Base-by-base conservation (phyloP, 768 basidiomycete species). In the Clavulina sp. region DNA sequence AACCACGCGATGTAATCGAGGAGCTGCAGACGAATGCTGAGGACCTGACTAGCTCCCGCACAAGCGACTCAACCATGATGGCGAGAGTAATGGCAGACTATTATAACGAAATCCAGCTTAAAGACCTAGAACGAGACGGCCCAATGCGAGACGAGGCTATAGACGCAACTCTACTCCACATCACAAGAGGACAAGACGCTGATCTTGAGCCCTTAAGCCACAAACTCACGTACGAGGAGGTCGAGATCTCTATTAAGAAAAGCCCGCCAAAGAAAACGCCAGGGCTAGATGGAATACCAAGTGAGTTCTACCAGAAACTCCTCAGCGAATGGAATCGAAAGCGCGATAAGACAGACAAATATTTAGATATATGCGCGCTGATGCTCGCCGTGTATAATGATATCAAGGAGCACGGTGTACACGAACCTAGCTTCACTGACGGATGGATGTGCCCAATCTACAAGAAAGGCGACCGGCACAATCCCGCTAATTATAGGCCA, bases 401-500 rank as follows among this genome's bases (percentile, higher is more conserved):
- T 41, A 18, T 34, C 1, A 0, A 41, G 18, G 36, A n/a, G 5
- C 18, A 38, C 23, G 52, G 29, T 3, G 31, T 19, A 4, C 19
- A 28, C 21, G 36, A 13, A 13, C 36, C 36, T 38, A 21, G 21
- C 13, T 38, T 38, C 36, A 38, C 36, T 13, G 36, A 3, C 28
- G 53, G 53, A 23, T 3, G 47, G n/a, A 53, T 53, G 33, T n/a
- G 24, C 52, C 30, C 44, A 2, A 13, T 52, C 7, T 53, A 29
- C 19, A 53, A 53, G 36, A 53, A 53, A 49, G 33, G 33, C 4
- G 52, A 53, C 24, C 48, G n/a, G 33, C 3, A 32, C 4, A 19
- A 50, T 1, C 56, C 60, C 2, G 40, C 23, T 9, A 60, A 60
- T 44, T 60, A 60, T 30, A 5, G 59, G 1, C 59, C 59, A 2